Conservation (phyloP, 352 stramenopile species). For the Phytophthora fragariaefolia region DNA sequence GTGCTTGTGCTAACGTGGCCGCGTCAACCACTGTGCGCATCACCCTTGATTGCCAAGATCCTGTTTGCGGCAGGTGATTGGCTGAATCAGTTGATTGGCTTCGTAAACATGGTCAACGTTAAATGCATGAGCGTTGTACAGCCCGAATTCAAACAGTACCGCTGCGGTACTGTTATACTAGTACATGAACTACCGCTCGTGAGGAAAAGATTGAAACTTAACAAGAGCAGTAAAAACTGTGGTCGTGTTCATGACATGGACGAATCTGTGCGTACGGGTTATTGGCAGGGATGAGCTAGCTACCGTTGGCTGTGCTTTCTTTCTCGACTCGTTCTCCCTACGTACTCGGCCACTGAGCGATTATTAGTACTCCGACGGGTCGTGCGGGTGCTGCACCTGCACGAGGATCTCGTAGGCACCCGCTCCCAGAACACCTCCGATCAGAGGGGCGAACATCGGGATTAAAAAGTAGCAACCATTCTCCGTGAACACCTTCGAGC, state of each 20-base stretch:
- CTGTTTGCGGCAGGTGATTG: background rate
- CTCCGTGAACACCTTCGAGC: conserved; percentile 60
- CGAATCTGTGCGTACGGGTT: conserved; percentile 27
- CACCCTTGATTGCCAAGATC: conserved; percentile 8
- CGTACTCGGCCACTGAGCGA: too few relatives aligned
- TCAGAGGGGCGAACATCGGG: conserved; percentile 56
- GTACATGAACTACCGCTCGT: too few relatives aligned
- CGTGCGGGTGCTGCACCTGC: conserved; percentile 56
- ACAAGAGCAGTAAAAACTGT: too few relatives aligned
- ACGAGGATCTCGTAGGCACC: conserved; percentile 60
- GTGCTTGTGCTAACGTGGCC: background rate
- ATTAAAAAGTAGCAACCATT: conserved; percentile 68
- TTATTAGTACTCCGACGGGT: conserved; percentile 22
- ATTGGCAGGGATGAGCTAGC: conserved; percentile 18
- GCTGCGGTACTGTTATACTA: too few relatives aligned
- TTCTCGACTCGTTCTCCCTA: conserved; percentile 12
- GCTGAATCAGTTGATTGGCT: background rate
- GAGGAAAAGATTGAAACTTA: background rate
- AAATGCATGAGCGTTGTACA: too few relatives aligned
- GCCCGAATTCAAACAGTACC: too few relatives aligned
- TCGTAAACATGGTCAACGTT: background rate
- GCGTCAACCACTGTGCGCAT: background rate
- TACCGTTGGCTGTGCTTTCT: conserved; percentile 6
- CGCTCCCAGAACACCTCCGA: conserved; percentile 51
- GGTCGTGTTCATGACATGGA: conserved; percentile 14